Percentiles rank a stretch among this genome's conserved stretches.
These are phyloP conservation scores for Pseudisothecium myosuroides DNA, from an alignment of 225 moss, liverwort and hornwort species.

Conservation along the genomic window DNA sequence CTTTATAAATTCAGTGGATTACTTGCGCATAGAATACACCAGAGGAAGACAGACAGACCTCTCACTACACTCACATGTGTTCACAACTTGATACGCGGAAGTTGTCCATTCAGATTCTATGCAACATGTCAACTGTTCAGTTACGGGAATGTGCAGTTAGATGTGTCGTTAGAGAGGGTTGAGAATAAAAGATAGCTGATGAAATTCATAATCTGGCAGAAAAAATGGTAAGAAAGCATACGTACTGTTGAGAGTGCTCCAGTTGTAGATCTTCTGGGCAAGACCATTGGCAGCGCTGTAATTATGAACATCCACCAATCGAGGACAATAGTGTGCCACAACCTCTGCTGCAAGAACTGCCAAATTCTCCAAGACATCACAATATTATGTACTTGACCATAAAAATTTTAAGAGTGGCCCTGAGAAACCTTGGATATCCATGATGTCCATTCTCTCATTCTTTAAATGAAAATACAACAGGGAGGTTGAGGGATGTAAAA, in stretches of 20 bases:
- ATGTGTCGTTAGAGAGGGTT: neutral
- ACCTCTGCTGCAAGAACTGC: conserved; percentile 99
- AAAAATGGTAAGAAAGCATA: neutral
- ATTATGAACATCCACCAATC: conserved; percentile 93
- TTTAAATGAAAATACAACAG: neutral
- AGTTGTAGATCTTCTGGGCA: conserved; percentile 97
- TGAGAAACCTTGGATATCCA: neutral
- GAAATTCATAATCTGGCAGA: neutral
- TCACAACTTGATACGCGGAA: neutral
- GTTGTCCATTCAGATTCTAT: neutral
- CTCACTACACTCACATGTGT: neutral
- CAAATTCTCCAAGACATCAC: neutral
- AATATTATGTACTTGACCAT: neutral
- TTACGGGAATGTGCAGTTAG: neutral
- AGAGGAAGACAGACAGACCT: neutral
- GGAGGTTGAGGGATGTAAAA: neutral
- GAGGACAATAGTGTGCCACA: conserved; percentile 95
- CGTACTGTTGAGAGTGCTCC: conserved; percentile 96
- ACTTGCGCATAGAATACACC: neutral
- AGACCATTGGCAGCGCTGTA: conserved; percentile 96
- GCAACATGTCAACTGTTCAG: neutral
- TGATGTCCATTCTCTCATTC: neutral
- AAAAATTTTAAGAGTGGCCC: neutral
- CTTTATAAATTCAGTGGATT: neutral
- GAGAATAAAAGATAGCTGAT: neutral